Evolutionary conservation across 2,329 filamentous ascomycete species (phyloP).

Genomic region (Ascochyta fabae): DNA sequence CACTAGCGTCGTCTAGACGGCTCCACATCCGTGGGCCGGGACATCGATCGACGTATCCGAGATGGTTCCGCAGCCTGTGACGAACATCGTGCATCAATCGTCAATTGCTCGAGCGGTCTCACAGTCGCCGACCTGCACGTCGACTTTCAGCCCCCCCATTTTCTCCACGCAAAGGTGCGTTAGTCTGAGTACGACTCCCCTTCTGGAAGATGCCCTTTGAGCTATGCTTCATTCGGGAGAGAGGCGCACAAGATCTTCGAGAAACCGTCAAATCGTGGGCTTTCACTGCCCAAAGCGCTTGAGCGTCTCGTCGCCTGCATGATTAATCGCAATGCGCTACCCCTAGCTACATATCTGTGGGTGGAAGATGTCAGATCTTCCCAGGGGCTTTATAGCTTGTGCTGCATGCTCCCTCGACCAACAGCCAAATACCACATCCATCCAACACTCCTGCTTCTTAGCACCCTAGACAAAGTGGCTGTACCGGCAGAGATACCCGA

Average conservation of each 20-base stretch:
- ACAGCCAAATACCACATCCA: background rate
- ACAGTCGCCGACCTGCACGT: conserved; percentile 8
- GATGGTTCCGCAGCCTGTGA: conserved; percentile 18
- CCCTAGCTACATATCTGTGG: conserved; percentile 1
- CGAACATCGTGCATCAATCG: conserved; percentile 20
- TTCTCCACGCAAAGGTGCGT: conserved; percentile 11
- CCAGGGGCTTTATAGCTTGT: background rate
- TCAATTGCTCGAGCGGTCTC: conserved; percentile 4
- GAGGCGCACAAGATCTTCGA: background rate
- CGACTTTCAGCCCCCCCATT: conserved; percentile 2
- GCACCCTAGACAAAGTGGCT: conserved; percentile 9
- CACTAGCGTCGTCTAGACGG: background rate
- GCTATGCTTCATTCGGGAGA: conserved; percentile 6
- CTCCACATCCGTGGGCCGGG: background rate
- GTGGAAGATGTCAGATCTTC: background rate
- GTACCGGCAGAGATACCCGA: background rate
- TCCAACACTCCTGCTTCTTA: background rate
- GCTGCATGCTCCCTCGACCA: background rate
- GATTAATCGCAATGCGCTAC: conserved; percentile 2
- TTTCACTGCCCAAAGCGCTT: background rate
- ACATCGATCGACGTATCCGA: conserved; percentile 25
- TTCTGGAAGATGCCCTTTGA: conserved; percentile 3
- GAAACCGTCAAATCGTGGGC: conserved; percentile 8
- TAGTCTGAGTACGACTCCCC: conserved; percentile 6
- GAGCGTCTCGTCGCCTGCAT: background rate